A percentile compares a stretch with the other conserved stretches of the same genome.
These are phyloP conservation scores for Pseudogymnoascus sp. DNA, from an alignment of 2,329 filamentous ascomycete genomes.

Conservation along the genomic window DNA sequence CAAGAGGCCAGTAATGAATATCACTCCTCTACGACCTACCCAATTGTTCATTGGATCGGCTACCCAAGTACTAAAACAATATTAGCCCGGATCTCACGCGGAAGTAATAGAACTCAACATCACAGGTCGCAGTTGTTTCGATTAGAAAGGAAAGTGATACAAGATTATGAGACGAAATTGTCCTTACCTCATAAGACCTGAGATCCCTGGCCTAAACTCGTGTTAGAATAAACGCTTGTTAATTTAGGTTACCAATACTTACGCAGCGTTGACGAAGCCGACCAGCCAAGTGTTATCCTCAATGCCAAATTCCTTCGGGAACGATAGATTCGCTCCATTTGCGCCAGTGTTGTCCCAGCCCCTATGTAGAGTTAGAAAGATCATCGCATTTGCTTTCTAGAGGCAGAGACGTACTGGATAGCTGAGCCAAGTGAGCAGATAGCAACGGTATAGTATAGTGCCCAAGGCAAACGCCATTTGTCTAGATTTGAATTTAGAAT, in stretches of 20 bases:
- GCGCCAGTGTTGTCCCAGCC: slow-evolving; percentile 36
- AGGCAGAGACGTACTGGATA: slow-evolving; percentile 34
- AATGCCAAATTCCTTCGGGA: slow-evolving; percentile 38
- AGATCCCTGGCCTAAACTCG: slow-evolving; percentile 21
- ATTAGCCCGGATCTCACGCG: slow-evolving; percentile 38
- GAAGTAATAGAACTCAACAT: slow-evolving; percentile 57
- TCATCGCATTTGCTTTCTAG: not conserved
- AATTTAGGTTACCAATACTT: slow-evolving; percentile 21
- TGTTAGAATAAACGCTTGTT: not conserved
- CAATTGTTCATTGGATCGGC: slow-evolving; percentile 55
- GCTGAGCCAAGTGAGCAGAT: slow-evolving; percentile 60
- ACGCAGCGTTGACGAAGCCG: slow-evolving; percentile 46
- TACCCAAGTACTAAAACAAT: slow-evolving; percentile 49
- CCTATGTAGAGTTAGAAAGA: slow-evolving; percentile 10
- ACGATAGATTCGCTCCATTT: slow-evolving; percentile 41
- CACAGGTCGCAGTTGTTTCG: slow-evolving; percentile 14
- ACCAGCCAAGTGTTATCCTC: slow-evolving; percentile 40
- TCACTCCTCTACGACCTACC: slow-evolving; percentile 59
- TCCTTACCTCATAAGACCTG: slow-evolving; percentile 10
- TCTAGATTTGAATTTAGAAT: slow-evolving; percentile 53
- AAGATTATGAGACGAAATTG: not conserved
- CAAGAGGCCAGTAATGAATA: slow-evolving; percentile 66
- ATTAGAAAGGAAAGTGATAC: not conserved
- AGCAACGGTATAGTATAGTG: slow-evolving; percentile 55
- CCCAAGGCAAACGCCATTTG: slow-evolving; percentile 54